Base-by-base conservation (phyloP, 306 rosid genomes). In the Prosopis cineraria region DNA sequence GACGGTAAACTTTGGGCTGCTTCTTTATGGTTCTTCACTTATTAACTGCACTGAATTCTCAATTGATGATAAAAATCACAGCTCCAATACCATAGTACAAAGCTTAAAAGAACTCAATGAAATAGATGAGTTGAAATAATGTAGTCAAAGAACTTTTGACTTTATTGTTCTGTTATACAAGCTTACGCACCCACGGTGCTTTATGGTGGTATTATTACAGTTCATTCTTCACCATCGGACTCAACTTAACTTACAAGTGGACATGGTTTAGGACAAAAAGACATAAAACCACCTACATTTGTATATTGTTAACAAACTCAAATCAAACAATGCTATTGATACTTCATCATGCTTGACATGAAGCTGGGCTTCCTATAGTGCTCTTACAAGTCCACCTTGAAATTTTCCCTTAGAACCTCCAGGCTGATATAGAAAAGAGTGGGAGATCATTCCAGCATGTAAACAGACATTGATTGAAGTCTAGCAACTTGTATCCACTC, bases 401-500 rank as follows among this genome's bases (percentile, higher is more conserved):
- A 58, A 58, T 12, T 58, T 58, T 29, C 1, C n/a, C 19, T 56
- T 5, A 58, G 36, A 58, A 27, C 63, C 82, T 78, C 92, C 97
- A 92, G 4, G 92, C 96, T 0, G 96, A 90, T 14, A 86, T 68
- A 1, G 89, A 90, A 72, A 87, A 92, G 30, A 92, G 88, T 30
- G 93, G 92, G 20, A 50, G 82, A 40, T 74, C 76, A 6, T 81
- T 81, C 96, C 96, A 87, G 64, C 89, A 92, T 10, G 86, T 79
- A 62, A 81, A 56, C 83, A 87, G 79, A 52, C 85, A 89, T 9
- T 91, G 83, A 53, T 85, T 81, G 6, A 85, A 83, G 25, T 85
- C 89, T 76, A 74, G 69, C n/a, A 89, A 48, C 69, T 78, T 85
- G 44, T 87, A 92, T 8, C 90, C 90, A 29, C 70, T 71, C 20